Base-by-base conservation (phyloP, 441 rosid genomes). In the Populus hybrid region DNA sequence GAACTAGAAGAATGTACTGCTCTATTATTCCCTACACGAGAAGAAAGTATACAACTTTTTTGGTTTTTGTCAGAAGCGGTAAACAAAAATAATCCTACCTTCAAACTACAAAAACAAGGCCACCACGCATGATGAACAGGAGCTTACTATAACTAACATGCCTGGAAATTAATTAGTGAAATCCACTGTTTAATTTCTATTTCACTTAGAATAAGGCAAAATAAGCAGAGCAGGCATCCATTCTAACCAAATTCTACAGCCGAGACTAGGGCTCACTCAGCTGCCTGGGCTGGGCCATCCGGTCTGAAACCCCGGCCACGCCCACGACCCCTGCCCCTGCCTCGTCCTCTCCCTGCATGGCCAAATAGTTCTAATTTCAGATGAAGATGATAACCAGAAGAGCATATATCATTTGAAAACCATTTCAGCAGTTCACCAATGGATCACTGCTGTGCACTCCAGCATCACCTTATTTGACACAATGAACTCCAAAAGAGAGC, bases 251-350 rank as follows among this genome's bases (percentile, higher is more conserved):
- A 76, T 53, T 50, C 76, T 76, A 67, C 40, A 77, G 12, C 67
- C 66, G 35, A 67, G 35, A 14, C 59, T 35, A 46, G 32, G 40
- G 23, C 72, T 75, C 40, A 76, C 32, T 76, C 70, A n/a, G 65
- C 74, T 32, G 75, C 30, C 26, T 40, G 80, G 24, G 78, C 64
- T 1, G 72, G 69, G 28, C 75, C 79, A 42, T 75, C 77, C 12
- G 75, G 63, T 68, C 79, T 72, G 77, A 72, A 36, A 75, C 69
- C 82, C 46, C 57, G 70, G 18, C 80, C 76, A 64, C 65, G 73
- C 10, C 82, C 82, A 21, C 80, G 84, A 19, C 76, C 82, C 66
- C 71, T 21, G 46, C 72, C 75, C 77, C 82, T 71, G 26, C 82
- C 82, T 9, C 68, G 76, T 0, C 80, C 83, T 63, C 74, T 69